These are phyloP conservation scores for Talaromyces funiculosus DNA, from an alignment of 2,329 filamentous ascomycete species.

Conservation along the genomic window DNA sequence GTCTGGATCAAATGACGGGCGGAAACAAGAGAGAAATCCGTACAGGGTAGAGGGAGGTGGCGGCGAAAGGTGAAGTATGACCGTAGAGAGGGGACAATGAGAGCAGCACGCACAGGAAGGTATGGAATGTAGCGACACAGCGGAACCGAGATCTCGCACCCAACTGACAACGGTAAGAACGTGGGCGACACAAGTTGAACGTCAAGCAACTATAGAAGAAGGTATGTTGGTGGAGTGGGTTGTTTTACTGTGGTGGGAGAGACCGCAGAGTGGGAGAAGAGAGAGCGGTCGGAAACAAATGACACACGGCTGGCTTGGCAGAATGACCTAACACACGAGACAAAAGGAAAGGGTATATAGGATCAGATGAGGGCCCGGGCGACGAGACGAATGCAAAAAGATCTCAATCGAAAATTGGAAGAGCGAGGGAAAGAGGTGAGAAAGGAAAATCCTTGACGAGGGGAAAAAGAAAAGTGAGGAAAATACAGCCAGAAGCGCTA, in stretches of 20 bases:
- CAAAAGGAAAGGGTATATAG: background rate
- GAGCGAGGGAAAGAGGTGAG: constrained; percentile 22
- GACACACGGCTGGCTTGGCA: constrained; percentile 9
- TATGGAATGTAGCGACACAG: constrained; percentile 3
- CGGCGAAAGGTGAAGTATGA: constrained; percentile 15
- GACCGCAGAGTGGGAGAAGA: constrained; percentile 15
- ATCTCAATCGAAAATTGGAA: constrained; percentile 13
- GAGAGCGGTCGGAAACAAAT: constrained; percentile 18
- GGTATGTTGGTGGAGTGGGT: constrained; percentile 6
- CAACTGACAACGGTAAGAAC: background rate
- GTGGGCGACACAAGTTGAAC: constrained; percentile 5
- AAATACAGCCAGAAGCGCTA: constrained; percentile 1
- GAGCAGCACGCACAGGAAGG: background rate
- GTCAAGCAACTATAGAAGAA: constrained; percentile 13
- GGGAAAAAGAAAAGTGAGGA: constrained; percentile 14
- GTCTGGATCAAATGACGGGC: background rate
- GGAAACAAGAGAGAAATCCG: constrained; percentile 7
- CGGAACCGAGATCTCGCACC: background rate
- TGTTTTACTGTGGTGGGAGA: constrained; percentile 1
- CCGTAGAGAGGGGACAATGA: constrained; percentile 15
- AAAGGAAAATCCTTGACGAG: constrained; percentile 17
- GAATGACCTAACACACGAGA: constrained; percentile 8
- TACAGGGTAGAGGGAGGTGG: constrained; percentile 14
- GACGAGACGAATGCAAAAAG: constrained; percentile 1
- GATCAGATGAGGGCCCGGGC: constrained; percentile 7